Evolutionary conservation across 2,329 filamentous ascomycete species (phyloP), one percentile per base, ranked within the genome.

Genomic region (Aphanocladium album): DNA sequence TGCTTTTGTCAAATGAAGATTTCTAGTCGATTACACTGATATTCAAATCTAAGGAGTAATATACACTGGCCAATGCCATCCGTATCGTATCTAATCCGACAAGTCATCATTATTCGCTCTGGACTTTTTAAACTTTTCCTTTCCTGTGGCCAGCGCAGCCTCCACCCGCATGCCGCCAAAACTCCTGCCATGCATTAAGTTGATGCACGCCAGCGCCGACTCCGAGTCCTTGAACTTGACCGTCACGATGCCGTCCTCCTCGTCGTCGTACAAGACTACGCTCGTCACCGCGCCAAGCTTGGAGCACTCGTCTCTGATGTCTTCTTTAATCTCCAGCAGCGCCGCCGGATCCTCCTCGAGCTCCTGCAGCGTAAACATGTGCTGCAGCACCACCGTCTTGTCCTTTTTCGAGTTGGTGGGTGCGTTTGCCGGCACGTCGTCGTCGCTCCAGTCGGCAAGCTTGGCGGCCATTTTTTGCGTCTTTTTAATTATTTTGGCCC

Each of bases 391-490:
- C 30, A 96, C 93, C 17, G 90, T 80, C 72, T 93, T 96, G 68
- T 93, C 90, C 76, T 84, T 89, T 68, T 79, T 81, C 58, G 76
- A 73, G 46, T 69, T 71, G 11, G 73, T 80, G n/a, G 82, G 80
- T 11, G 68, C 65, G 1, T 66, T 70, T 3, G 71, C 80, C 63
- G 77, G 83, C 27, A 88, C 83, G 59, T 93, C 89, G 71, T 98
- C 93, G 69, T 97, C 93, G 69, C 91, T 90, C 95, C 95, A 99
- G 73, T 98, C 93, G 3, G 92, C 89, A 37, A 98, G 84, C 76
- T 93, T 93, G 53, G 91, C 93, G 69, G 93, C 91, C 67, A 98
- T 81, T 72, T 93, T 95, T 73, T 96, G 90, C 0, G 91, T 93
- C 74, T 93, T 93, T 74, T 87, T 89, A 71, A 96, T 96, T 62